Evolutionary conservation across 805 yeast genomes (phyloP).

Genomic region (Candida morakotiae): DNA sequence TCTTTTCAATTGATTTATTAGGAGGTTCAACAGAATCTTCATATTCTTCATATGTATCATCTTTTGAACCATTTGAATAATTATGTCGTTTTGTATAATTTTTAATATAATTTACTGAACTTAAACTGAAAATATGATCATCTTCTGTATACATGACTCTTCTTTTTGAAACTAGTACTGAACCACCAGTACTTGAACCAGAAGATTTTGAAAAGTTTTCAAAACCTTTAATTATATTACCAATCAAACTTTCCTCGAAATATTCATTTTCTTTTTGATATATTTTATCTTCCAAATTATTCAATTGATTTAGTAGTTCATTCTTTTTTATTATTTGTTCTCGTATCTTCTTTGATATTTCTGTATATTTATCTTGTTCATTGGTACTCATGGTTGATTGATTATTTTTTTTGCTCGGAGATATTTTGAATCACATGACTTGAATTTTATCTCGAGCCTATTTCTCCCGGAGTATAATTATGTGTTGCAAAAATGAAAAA

Average conservation of each 20-base stretch:
- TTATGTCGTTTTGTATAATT: conserved; percentile 48
- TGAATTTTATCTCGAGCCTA: neutral
- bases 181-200: conserved; percentile 11
- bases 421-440: neutral
- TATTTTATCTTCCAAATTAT: conserved; percentile 68
- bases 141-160: conserved; percentile 59
- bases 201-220: conserved; percentile 64
- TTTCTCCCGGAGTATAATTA: conserved; percentile 2
- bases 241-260: conserved; percentile 64
- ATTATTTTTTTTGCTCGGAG: neutral
- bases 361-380: conserved; percentile 51
- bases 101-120: conserved; percentile 66
- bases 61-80: conserved; percentile 13
- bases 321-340: conserved; percentile 59
- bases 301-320: conserved; percentile 59
- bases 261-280: conserved; percentile 76
- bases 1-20: neutral
- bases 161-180: conserved; percentile 25
- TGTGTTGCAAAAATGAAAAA: neutral
- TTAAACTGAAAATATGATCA: conserved; percentile 76
- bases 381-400: neutral
- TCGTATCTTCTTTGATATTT: conserved; percentile 61
- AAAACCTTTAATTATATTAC: conserved; percentile 89
- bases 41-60: conserved; percentile 31
- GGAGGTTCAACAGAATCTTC: conserved; percentile 33